Percentiles rank a stretch among this genome's conserved stretches.
Evolutionary conservation across 345 rosid genomes (phyloP).

Genomic region (Triadica sebifera): DNA sequence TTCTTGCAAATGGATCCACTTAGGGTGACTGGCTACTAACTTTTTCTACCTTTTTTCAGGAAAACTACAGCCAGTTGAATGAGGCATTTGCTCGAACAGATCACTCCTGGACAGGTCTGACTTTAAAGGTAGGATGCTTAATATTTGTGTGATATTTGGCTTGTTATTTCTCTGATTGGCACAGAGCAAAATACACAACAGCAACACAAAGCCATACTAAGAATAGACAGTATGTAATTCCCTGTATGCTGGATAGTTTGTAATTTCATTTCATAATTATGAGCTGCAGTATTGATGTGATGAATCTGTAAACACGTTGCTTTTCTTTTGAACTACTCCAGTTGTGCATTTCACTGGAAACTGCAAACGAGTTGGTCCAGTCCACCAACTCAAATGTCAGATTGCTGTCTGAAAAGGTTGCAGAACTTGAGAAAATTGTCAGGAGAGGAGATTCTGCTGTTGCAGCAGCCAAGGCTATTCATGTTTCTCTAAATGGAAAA

Average conservation of each 20-base stretch:
- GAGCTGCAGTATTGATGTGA: background rate
- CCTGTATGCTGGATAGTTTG: background rate
- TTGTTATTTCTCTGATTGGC: background rate
- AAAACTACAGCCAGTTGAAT: constrained; percentile 53
- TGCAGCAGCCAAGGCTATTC: constrained; percentile 49
- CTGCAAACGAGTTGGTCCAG: constrained; percentile 69
- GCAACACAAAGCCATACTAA: background rate
- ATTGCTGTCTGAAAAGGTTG: constrained; percentile 54
- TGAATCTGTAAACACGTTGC: background rate
- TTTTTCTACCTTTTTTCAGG: constrained; percentile 42
- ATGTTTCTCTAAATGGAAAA: constrained; percentile 26
- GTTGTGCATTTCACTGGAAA: constrained; percentile 74
- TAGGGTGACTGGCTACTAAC: background rate
- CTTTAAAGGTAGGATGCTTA: constrained; percentile 52
- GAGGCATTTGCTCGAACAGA: constrained; percentile 64
- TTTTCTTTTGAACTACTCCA: constrained; percentile 24
- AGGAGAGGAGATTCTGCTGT: constrained; percentile 69
- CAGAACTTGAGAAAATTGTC: constrained; percentile 66
- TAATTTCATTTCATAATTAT: background rate
- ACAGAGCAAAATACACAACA: background rate
- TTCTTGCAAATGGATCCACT: background rate
- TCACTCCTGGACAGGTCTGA: constrained; percentile 78
- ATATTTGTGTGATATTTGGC: background rate
- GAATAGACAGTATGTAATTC: background rate
- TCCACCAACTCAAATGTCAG: constrained; percentile 53